Evolutionary conservation across 495 filamentous ascomycete genomes (phyloP), one percentile per base, ranked within the genome.

Genomic region (Penicillium canescens): DNA sequence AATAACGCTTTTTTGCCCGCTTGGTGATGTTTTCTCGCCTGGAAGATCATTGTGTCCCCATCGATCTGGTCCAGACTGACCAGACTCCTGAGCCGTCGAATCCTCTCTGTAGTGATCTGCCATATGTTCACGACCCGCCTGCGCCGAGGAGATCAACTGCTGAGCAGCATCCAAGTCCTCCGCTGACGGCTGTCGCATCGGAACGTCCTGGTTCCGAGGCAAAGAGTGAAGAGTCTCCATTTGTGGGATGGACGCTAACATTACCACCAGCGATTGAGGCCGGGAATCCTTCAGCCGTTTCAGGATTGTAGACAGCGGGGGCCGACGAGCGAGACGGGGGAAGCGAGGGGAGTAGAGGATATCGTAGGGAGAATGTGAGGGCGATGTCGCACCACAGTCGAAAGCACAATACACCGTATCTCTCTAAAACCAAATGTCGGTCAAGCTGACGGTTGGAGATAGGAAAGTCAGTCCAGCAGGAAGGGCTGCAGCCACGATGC

Each of bases 141-240:
- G 71, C 28, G 75, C 68, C 14, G 75, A 78, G 8, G 75, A 74
- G 42, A 77, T 68, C 55, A 77, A 57, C 61, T 78, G 75, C 57
- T 75, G 74, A 34, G 74, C 75, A 53, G 75, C 73, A 49, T 76
- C 74, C 44, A 77, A 45, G 54, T 78, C 74, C 59, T 76, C 74
- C 43, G 71, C 73, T 5, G 73, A 77, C 8, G 71, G 73, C 50
- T 77, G 72, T 56, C 69, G 70, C 60, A 70, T 57, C 35, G 67
- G 54, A 55, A 59, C 62, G 53, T 65, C 60, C 14, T 65, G 55
- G 48, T 64, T 66, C 38, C 63, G 58, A 49, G 69, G 65, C 35
- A 72, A 59, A 59, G 71, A 72, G 59, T 65, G 69, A 63, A 66
- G 60, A 62, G 67, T 61, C 59, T 76, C 74, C 73, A 75, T 74